Evolutionary conservation across 2,329 filamentous ascomycete genomes (phyloP).

Genomic region (Penicillium italicum): DNA sequence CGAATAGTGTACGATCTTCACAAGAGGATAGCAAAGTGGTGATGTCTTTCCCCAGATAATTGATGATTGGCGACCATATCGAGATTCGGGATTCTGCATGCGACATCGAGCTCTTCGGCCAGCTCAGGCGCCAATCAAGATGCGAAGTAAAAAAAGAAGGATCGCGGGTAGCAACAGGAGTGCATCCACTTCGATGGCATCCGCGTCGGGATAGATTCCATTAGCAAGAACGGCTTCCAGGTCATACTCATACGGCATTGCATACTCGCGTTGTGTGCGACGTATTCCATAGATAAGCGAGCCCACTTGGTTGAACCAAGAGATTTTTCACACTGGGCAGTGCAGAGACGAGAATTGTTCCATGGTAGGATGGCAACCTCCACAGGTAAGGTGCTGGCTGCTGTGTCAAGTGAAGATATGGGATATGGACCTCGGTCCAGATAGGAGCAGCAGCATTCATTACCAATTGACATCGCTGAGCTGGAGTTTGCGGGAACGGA

Average conservation of each 20-base stretch:
- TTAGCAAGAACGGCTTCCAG: background rate
- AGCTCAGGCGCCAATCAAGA: background rate
- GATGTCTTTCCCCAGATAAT: background rate
- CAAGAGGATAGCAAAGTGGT: background rate
- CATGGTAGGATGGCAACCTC: background rate
- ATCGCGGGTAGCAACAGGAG: background rate
- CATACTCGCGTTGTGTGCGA: background rate
- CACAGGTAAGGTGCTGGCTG: background rate
- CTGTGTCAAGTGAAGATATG: conserved; percentile 2
- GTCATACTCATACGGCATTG: background rate
- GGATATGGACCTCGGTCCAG: conserved; percentile 6
- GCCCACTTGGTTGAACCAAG: conserved; percentile 1
- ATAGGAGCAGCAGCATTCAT: conserved; percentile 27
- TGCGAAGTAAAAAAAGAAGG: background rate
- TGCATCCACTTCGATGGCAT: background rate
- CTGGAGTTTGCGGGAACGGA: conserved; percentile 85
- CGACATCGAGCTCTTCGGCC: background rate
- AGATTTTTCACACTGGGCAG: background rate
- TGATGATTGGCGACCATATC: background rate
- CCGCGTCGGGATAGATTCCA: background rate
- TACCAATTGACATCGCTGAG: conserved; percentile 99
- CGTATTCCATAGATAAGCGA: background rate
- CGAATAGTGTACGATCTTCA: background rate
- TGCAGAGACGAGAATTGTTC: background rate
- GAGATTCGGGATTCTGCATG: background rate